Conservation (phyloP, 129 eudicot species). For the Escallonia rubra region DNA sequence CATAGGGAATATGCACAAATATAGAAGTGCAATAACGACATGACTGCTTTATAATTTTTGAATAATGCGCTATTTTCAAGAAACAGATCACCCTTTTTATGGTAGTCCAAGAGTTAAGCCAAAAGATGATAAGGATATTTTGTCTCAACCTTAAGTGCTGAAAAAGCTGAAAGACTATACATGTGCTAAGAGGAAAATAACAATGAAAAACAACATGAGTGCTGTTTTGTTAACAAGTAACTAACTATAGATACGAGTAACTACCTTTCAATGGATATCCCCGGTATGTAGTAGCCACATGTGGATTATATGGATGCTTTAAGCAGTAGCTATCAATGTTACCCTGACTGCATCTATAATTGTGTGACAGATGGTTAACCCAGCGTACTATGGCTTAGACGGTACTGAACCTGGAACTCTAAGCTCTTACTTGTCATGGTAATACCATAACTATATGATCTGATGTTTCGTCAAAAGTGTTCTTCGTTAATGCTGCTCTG, state of each 20-base stretch:
- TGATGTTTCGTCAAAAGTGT: constrained; percentile 5
- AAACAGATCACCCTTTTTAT: background rate
- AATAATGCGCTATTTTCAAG: background rate
- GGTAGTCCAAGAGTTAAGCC: background rate
- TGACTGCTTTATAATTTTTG: background rate
- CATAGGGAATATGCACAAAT: background rate
- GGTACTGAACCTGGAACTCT: constrained; percentile 68
- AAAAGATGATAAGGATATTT: background rate
- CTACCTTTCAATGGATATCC: too few relatives aligned
- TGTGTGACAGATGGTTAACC: constrained; percentile 71
- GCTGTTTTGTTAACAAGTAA: too few relatives aligned
- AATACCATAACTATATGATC: constrained; percentile 12
- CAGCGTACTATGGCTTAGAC: constrained; percentile 93
- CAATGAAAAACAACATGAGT: background rate
- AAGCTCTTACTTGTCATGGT: constrained; percentile 92
- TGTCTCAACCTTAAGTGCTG: background rate
- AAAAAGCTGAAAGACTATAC: background rate
- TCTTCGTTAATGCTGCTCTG: background rate
- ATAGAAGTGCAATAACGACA: background rate
- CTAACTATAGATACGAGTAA: too few relatives aligned
- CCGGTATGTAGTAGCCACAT: background rate
- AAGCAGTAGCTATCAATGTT: constrained; percentile 2
- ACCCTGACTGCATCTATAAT: constrained; percentile 7
- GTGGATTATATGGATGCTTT: background rate
- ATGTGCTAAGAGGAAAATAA: background rate